Conservation (phyloP, 768 basidiomycete genomes). For the Infundibulicybe gibba region DNA sequence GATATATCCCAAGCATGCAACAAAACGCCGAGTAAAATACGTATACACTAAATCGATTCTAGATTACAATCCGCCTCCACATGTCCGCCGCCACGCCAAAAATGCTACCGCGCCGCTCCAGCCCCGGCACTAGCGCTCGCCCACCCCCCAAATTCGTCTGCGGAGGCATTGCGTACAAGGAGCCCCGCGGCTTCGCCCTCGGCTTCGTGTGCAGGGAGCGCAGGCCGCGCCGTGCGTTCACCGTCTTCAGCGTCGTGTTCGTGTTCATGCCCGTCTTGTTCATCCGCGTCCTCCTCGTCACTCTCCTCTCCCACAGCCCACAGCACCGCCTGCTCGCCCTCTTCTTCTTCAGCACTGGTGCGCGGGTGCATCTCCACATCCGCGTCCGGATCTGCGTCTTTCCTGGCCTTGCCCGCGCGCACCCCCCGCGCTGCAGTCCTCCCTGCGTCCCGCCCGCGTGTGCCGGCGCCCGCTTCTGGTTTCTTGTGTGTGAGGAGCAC, state of each 20-base stretch:
- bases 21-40: no score
- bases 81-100: not conserved
- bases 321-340: slow-evolving; percentile 38
- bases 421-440: slow-evolving; percentile 28
- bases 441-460: slow-evolving; percentile 7
- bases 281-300: slow-evolving; percentile 47
- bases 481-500: slow-evolving; percentile 94
- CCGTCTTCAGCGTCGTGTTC: slow-evolving; percentile 20
- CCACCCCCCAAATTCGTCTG: not conserved
- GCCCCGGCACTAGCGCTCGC: no score
- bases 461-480: slow-evolving; percentile 45
- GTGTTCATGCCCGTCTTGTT: slow-evolving; percentile 39
- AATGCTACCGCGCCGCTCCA: no score
- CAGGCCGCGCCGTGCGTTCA: no score
- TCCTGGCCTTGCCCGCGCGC: slow-evolving; percentile 18
- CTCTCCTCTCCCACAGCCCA: slow-evolving; percentile 77
- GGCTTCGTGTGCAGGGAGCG: no score
- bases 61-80: not conserved
- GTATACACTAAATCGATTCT: no score
- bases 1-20: not conserved
- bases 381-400: slow-evolving; percentile 6
- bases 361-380: slow-evolving; percentile 8
- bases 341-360: slow-evolving; percentile 13
- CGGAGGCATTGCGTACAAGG: no score
- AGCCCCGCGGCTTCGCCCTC: no score